phyloP scores from a whole-genome alignment of 352 stramenopile species.

The Elongisporangium prolatum region DNA sequence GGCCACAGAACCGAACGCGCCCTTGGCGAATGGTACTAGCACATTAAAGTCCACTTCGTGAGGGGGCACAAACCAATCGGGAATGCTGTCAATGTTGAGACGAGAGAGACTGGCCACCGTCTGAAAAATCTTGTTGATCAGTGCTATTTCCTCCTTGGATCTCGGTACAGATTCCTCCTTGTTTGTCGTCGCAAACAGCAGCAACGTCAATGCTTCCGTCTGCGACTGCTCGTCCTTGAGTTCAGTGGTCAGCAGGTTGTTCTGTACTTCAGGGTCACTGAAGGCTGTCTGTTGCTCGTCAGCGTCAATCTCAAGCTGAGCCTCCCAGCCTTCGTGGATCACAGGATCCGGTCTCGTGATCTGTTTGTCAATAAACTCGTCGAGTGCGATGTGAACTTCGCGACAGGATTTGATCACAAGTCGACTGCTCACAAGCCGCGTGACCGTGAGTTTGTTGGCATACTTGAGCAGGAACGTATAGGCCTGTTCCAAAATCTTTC shows the following conservation, averaged over 20 bases:
- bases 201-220: not conserved
- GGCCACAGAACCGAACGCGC: conserved; percentile 20
- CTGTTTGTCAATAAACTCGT: conserved; percentile 1
- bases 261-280: conserved; percentile 7
- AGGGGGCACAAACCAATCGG: conserved; percentile 17
- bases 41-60: conserved; percentile 19
- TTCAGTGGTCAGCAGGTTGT: conserved; percentile 1
- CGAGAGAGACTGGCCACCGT: conserved; percentile 9
- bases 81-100: conserved; percentile 6
- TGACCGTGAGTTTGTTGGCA: conserved; percentile 12
- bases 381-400: conserved; percentile 9
- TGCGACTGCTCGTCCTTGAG: not conserved
- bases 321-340: conserved; percentile 8
- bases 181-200: not conserved
- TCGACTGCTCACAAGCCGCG: conserved; percentile 14
- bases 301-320: conserved; percentile 6
- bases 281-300: conserved; percentile 6
- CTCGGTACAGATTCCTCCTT: not conserved
- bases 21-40: conserved; percentile 18
- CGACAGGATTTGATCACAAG: conserved; percentile 10
- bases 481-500: not conserved
- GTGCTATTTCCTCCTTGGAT: conserved; percentile 8
- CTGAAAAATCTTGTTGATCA: conserved; percentile 16
- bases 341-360: not conserved
- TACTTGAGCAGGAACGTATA: conserved; percentile 9